Base-by-base conservation (phyloP, 129 eudicot species). In the Centaurea solstitialis region DNA sequence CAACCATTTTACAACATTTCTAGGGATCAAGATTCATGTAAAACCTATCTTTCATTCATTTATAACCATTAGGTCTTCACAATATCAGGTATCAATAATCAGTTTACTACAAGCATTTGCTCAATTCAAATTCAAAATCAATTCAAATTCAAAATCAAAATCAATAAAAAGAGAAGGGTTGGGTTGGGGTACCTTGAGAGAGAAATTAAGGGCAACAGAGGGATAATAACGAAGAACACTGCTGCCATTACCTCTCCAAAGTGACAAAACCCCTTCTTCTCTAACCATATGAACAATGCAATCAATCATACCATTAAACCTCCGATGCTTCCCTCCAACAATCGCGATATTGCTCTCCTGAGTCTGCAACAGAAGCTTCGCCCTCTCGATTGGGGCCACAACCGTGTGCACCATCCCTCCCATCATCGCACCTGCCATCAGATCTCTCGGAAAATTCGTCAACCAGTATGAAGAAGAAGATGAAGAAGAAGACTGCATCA, bases 181-280 rank as follows among this genome's bases (percentile, higher is more conserved):
- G n/a, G n/a, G n/a, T n/a, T n/a, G n/a, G n/a, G n/a, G n/a, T n/a
- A 95, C 99, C 99, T 95, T 95, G 78, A 95, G 97, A 24, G 99
- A 95, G 87, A 95, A 95, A 87, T 95, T 95, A 72, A 95, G 99
- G 75, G 99, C 97, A 73, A 95, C 97, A 22, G 97, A 95, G 1
- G 99, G 99, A 72, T 95, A 95, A 84, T 95, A 95, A 22, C 99
- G 83, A 57, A 95, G 88, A 79, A 95, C 97, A 85, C 99, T 92
- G 83, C 97, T 95, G n/a, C 97, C 99, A 85, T 95, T 95, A 39
- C 99, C 99, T 83, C 99, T 95, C 99, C 99, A 95, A 74, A 95
- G 86, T 6, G 99, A 95, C 2, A 89, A 59, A 73, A 95, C 38
- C 7, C 99, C 99, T 84, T 95, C 99, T 67, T 95, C 89, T 68